Base-by-base conservation (phyloP, 371 early-diverging fungal genomes). In the Mucor plumbeus region DNA sequence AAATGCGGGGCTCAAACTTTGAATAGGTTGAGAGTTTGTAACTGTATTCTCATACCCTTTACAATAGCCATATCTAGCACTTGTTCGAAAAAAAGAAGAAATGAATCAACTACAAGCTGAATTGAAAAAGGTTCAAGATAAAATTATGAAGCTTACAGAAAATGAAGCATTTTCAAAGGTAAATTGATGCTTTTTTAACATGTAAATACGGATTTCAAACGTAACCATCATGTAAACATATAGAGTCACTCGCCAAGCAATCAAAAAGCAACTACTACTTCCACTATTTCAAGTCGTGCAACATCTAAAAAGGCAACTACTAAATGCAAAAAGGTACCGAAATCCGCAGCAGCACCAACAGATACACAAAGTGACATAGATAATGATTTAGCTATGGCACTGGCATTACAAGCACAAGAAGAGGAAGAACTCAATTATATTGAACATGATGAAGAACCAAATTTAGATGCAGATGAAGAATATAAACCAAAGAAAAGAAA, bases 331-430 rank as follows among this genome's bases (percentile, higher is more conserved):
- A 53, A 26, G 26, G 53, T 31, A 53, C 53, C 53, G 53, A 53
- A 26, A 53, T 53, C 53, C 53, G 53, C 53, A 53, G 53, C 31
- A 31, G 53, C 26, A 31, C 14, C 31, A 21, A 21, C 26, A 31
- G 26, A 53, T 53, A 31, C 3, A 53, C 26, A 11, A 13, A 50
- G 8, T 21, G 38, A 19, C 47, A 38, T 11, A 17, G 54, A 75
- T 43, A 47, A 72, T 9, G 75, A 75, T 59, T 63, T 67, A 26
- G 67, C 72, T n/a, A 58, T 75, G 65, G 72, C 75, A 1, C 11
- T 69, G 15, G 64, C 66, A 9, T 61, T 75, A 38, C 75, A 75
- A 58, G 41, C 64, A n/a, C 69, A 75, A 59, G 75, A 75, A 44
- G 69, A 71, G 41, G 67, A 43, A 17, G 53, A 62, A 4, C 7